phyloP scores from a whole-genome alignment of 352 stramenopile species.

The Halophytophthora polymorphica region DNA sequence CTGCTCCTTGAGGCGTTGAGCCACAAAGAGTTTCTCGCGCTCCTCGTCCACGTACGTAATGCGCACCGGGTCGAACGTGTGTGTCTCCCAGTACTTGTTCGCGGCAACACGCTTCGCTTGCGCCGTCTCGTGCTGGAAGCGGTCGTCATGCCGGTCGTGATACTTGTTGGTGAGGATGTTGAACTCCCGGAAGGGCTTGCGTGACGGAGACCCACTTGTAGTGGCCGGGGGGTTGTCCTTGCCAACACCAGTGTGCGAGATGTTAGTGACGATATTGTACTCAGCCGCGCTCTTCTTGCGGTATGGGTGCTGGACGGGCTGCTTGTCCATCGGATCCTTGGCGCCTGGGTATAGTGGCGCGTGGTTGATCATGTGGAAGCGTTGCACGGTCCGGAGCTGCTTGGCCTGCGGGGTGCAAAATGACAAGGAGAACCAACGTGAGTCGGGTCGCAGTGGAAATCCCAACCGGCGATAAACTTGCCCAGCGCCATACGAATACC shows the following conservation, averaged over 20 bases:
- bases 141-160: conserved; percentile 49
- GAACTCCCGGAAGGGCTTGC: conserved; percentile 51
- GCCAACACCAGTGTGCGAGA: conserved; percentile 12
- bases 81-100: conserved; percentile 65
- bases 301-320: conserved; percentile 27
- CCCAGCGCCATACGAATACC: background rate
- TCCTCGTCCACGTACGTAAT: conserved; percentile 54
- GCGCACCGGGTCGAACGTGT: conserved; percentile 61
- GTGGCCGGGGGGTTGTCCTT: conserved; percentile 1
- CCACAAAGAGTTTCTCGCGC: conserved; percentile 52
- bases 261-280: conserved; percentile 74
- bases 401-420: conserved; percentile 32
- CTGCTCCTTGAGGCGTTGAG: conserved; percentile 33
- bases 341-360: conserved; percentile 43
- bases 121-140: conserved; percentile 27
- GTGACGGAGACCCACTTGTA: conserved; percentile 18
- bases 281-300: conserved; percentile 30
- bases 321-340: conserved; percentile 41
- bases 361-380: conserved; percentile 71
- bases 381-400: conserved; percentile 56
- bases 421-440: conserved; percentile 1
- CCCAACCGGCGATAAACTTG: background rate
- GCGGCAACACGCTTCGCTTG: conserved; percentile 49
- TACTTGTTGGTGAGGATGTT: conserved; percentile 83
- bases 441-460: background rate